Base-by-base conservation (phyloP, 106 monocot genomes). In the Dactylorhiza incarnata region DNA sequence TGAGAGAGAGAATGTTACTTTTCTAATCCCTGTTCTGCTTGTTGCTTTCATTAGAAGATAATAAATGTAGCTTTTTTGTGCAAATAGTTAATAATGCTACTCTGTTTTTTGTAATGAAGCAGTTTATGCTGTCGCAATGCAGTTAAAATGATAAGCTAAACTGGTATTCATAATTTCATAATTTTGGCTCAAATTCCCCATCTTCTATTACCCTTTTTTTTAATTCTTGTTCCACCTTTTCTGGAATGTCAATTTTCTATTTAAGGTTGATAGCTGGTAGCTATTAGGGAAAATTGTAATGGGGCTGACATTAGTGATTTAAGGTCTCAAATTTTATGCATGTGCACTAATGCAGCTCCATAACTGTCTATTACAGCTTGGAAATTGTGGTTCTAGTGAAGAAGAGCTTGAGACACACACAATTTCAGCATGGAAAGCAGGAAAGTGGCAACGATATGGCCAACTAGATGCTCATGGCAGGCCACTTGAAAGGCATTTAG, bases 331-430 rank as follows among this genome's bases (percentile, higher is more conserved):
- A 26, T 5, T 66, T 37, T 66, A 10, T 66, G 37, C 66, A 45
- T 69, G 2, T 46, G n/a, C 69, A 45, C 16, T 24, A 69, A 69
- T 45, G 5, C 43, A 46, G 45, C 45, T 69, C 45, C 45, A 69
- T 69, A 16, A 45, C 45, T 69, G 45, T 69, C 67, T 46, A 22
- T 73, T 86, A 82, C 89, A 99, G 97, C 91, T 99, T 63, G 91
- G 90, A 56, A 91, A 72, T 69, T 91, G 91, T 85, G 91, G 89
- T n/a, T 91, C 97, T 50, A 99, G 87, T 67, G 91, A 99, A 72
- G 97, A 99, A 78, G 94, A 99, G 73, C 97, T 94, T 68, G 97
- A 99, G 76, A 94, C 97, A 70, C 97, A 99, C 50, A 88, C 97
- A 17, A 94, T 99, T 82, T 83, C 94, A 84, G 97, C 97, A 61